phyloP scores from a whole-genome alignment of 192 early-diverging fungal species.

The Haplosporangium gracile region DNA sequence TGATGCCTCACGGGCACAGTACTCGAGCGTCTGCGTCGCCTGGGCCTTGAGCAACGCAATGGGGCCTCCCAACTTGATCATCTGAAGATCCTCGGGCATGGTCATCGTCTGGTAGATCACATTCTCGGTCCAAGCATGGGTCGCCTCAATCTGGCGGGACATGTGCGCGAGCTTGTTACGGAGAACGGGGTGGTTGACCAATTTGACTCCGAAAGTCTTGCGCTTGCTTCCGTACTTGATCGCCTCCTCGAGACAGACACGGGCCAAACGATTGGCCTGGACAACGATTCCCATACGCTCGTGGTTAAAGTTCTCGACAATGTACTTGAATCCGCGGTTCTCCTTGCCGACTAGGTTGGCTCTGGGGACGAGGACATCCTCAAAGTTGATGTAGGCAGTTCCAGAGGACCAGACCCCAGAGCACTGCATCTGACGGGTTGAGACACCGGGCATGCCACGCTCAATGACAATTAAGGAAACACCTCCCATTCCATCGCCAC shows the following conservation, averaged over 20 bases:
- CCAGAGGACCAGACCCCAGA: conserved; percentile 87
- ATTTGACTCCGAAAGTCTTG: conserved; percentile 88
- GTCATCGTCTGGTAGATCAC: conserved; percentile 78
- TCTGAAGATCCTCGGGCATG: conserved; percentile 79
- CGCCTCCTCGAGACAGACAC: conserved; percentile 88
- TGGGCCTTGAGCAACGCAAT: conserved; percentile 91
- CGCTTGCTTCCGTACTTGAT: conserved; percentile 88
- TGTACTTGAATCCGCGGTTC: conserved; percentile 85
- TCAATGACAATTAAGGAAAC: conserved; percentile 82
- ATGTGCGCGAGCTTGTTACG: conserved; percentile 87
- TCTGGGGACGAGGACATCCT: conserved; percentile 89
- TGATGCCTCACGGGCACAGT: conserved; percentile 87
- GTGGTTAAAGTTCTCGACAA: conserved; percentile 82
- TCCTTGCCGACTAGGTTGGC: conserved; percentile 86
- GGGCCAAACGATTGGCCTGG: conserved; percentile 87
- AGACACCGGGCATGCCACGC: conserved; percentile 77
- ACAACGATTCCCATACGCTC: conserved; percentile 86
- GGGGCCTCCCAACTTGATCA: conserved; percentile 85
- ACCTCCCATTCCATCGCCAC: conserved; percentile 82
- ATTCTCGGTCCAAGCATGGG: conserved; percentile 86
- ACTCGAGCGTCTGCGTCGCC: conserved; percentile 89
- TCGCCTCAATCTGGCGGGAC: conserved; percentile 87
- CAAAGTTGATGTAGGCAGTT: conserved; percentile 85
- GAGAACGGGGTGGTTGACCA: conserved; percentile 88
- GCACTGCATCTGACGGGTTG: conserved; percentile 85